A percentile compares a stretch with the other conserved stretches of the same genome.
Evolutionary conservation across 441 rosid genomes (phyloP).

Genomic region (Adansonia rubrostipa): DNA sequence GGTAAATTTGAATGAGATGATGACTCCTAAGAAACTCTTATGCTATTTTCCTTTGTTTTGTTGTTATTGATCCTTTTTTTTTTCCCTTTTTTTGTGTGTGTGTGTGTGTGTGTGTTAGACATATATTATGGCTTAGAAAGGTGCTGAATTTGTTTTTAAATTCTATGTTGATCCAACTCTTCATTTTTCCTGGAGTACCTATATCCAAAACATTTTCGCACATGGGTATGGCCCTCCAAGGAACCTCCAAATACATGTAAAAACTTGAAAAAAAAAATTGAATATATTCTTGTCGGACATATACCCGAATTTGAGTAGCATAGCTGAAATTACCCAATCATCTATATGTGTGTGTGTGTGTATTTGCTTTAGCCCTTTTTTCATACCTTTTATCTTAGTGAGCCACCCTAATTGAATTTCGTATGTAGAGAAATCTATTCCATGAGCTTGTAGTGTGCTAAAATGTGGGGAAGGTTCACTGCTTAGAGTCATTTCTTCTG

Average conservation of each 20-base stretch:
- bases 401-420: not conserved
- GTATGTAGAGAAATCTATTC: not conserved
- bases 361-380: not conserved
- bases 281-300: too few relatives aligned
- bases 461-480: not conserved
- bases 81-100: not conserved
- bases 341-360: too few relatives aligned
- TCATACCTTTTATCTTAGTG: not conserved
- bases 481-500: conserved; percentile 11
- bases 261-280: too few relatives aligned
- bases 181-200: too few relatives aligned
- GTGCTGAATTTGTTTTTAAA: not conserved
- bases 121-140: not conserved
- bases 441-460: not conserved
- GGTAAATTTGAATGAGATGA: not conserved
- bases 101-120: not conserved
- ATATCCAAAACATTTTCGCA: too few relatives aligned
- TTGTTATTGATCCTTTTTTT: not conserved
- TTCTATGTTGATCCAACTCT: not conserved
- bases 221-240: too few relatives aligned
- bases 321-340: too few relatives aligned
- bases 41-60: not conserved
- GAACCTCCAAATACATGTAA: too few relatives aligned
- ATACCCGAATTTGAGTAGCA: too few relatives aligned
- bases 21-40: not conserved